Percentiles rank a stretch among this genome's conserved stretches.
These are phyloP conservation scores for Rhizodiscina lignyota DNA, from an alignment of 495 filamentous ascomycete species.

Conservation along the genomic window DNA sequence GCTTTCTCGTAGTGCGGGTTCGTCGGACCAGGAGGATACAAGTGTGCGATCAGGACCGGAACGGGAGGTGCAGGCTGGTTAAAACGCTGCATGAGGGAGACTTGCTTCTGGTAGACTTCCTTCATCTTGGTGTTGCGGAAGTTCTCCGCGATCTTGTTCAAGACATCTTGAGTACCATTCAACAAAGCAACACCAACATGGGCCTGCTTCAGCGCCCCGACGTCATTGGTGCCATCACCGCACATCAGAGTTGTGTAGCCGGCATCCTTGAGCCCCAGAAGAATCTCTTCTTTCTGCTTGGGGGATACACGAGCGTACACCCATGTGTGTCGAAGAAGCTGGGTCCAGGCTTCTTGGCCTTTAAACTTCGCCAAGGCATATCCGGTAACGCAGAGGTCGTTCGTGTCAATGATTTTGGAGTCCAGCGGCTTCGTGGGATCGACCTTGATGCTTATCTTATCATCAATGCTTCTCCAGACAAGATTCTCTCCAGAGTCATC, in stretches of 20 bases:
- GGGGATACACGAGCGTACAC: slow-evolving; percentile 96
- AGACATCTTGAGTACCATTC: slow-evolving; percentile 83
- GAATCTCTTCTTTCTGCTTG: slow-evolving; percentile 97
- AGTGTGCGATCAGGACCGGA: slow-evolving; percentile 74
- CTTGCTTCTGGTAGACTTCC: slow-evolving; percentile 95
- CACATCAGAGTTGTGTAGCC: slow-evolving; percentile 99
- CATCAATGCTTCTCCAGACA: slow-evolving; percentile 91
- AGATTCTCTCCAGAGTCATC: slow-evolving; percentile 66
- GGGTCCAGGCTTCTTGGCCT: slow-evolving; percentile 50
- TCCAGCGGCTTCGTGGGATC: slow-evolving; percentile 72
- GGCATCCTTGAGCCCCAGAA: slow-evolving; percentile 84
- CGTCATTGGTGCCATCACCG: slow-evolving; percentile 96
- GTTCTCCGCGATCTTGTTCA: slow-evolving; percentile 83
- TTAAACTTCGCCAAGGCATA: slow-evolving; percentile 87
- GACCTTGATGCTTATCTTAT: slow-evolving; percentile 74
- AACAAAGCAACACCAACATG: slow-evolving; percentile 93
- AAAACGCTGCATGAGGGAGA: slow-evolving; percentile 76
- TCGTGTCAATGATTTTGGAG: slow-evolving; percentile 59
- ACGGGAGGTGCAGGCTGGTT: slow-evolving; percentile 84
- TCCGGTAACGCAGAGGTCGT: slow-evolving; percentile 92
- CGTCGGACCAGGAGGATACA: slow-evolving; percentile 77
- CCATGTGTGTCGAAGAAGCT: slow-evolving; percentile 79
- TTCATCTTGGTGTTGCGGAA: slow-evolving; percentile 92
- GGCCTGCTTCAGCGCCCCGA: slow-evolving; percentile 94
- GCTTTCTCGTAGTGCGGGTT: slow-evolving; percentile 97